Evolutionary conservation across 441 rosid species (phyloP).

Genomic region (Pelargonium citronellum): DNA sequence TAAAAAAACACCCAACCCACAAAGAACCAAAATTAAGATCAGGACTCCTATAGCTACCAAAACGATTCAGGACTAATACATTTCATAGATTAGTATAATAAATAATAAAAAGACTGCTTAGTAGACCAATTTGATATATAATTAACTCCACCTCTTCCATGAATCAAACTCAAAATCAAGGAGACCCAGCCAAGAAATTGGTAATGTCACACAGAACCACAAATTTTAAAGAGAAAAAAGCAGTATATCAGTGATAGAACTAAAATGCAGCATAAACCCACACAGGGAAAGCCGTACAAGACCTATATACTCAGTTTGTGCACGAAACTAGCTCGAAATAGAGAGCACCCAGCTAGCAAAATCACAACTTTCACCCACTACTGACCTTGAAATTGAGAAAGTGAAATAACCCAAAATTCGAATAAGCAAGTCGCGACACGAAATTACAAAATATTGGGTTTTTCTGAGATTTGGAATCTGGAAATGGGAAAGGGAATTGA

Average conservation of each 20-base stretch:
- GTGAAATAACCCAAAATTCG: background rate
- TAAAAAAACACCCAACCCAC: too few species aligned
- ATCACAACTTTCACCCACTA: background rate
- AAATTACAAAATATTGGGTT: background rate
- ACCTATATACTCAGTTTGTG: background rate
- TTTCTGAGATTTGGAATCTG: background rate
- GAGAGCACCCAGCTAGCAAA: constrained; percentile 6
- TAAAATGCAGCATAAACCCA: constrained; percentile 1
- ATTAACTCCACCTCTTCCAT: background rate
- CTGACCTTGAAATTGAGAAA: constrained; percentile 1
- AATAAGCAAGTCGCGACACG: background rate
- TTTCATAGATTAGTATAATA: too few species aligned
- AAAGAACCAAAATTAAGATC: too few species aligned
- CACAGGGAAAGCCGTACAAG: background rate
- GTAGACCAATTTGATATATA: background rate
- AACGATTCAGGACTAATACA: background rate
- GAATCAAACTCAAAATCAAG: background rate
- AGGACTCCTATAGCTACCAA: too few species aligned
- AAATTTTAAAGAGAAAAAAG: background rate
- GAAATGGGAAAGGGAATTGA: background rate
- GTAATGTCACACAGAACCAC: background rate
- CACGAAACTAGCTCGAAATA: background rate
- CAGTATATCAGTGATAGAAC: background rate
- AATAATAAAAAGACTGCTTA: too few species aligned
- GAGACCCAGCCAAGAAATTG: constrained; percentile 13